Evolutionary conservation across 805 yeast genomes (phyloP).

Genomic region (Kuraishia capsulata): DNA sequence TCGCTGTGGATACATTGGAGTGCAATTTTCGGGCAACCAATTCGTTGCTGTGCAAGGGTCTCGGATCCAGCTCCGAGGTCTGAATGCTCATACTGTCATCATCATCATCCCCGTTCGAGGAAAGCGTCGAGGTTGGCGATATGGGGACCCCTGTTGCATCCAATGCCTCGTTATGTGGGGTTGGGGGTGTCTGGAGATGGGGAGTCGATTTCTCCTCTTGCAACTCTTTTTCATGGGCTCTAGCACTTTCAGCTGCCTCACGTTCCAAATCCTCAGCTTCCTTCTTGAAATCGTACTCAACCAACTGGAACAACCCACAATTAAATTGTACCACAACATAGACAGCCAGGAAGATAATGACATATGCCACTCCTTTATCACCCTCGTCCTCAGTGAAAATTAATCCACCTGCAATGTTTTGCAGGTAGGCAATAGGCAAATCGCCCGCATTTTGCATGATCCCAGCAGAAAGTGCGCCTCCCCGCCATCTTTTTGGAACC

Average conservation of each 20-base stretch:
- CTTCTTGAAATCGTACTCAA: constrained; percentile 41
- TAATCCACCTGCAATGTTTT: constrained; percentile 42
- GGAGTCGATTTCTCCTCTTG: background rate
- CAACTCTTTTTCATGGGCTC: background rate
- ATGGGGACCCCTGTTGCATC: constrained; percentile 3
- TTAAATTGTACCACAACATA: constrained; percentile 44
- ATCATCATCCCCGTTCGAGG: constrained; percentile 1
- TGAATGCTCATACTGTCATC: too few species aligned
- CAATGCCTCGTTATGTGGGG: background rate
- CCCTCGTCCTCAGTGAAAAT: constrained; percentile 22
- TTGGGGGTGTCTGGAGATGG: background rate
- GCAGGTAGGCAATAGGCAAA: constrained; percentile 69
- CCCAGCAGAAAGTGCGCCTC: constrained; percentile 64
- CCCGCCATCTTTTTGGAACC: constrained; percentile 61
- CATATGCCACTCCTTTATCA: constrained; percentile 38
- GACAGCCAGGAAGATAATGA: constrained; percentile 46
- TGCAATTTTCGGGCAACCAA: background rate
- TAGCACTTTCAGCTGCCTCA: background rate
- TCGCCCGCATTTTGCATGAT: constrained; percentile 70
- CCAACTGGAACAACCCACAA: constrained; percentile 39
- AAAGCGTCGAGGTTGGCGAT: constrained; percentile 7
- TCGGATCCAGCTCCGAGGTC: background rate
- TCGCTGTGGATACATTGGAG: background rate
- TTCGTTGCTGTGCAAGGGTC: background rate
- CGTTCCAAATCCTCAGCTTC: constrained; percentile 3